Evolutionary conservation across 306 rosid species (phyloP), one percentile per base, ranked within the genome.

Genomic region (Pyrus betulifolia): DNA sequence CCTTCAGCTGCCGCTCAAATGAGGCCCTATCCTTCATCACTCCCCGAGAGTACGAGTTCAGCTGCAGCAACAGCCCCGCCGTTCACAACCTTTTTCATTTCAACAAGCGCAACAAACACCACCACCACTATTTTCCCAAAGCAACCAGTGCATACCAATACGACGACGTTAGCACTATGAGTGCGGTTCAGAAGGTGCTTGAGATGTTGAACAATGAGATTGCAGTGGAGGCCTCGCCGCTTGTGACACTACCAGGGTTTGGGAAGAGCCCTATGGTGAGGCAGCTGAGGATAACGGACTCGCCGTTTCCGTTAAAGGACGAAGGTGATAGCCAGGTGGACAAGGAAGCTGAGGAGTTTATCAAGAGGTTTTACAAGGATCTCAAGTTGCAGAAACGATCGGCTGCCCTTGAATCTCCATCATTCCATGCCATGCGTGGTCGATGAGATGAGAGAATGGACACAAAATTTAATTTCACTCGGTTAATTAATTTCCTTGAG

Each of bases 21-120:
- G 82, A 84, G 69, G 73, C 88, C 82, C 58, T 84, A 67, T 86
- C 90, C 54, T 84, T 83, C 87, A 55, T 95, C 28, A 72, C 90
- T 0, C 90, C 97, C 0, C 85, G 86, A 2, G 98, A 95, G 21
- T 95, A 95, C 62, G 97, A 95, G 72, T 95, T 95, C 87, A 95
- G 99, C 85, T 95, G 99, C 87, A 92, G 91, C 78, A 92, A 91
- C 77, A 89, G 87, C 83, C 99, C 98, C 6, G 89, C 91, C 21
- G 8, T 5, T 11, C 59, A 59, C 74, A 71, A 70, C 44, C 90
- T 86, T 27, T 80, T 81, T 55, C 80, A 59, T 45, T 49, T 72
- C 88, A 14, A 44, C 45, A 88, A 87, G 67, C 84, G 86, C 63
- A 58, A 60, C 71, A 70, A 78, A 12, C 76, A 85, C 71, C 65